Conservation (phyloP, 1,284 basidiomycete genomes). For the Mycocalia duriaeana region DNA sequence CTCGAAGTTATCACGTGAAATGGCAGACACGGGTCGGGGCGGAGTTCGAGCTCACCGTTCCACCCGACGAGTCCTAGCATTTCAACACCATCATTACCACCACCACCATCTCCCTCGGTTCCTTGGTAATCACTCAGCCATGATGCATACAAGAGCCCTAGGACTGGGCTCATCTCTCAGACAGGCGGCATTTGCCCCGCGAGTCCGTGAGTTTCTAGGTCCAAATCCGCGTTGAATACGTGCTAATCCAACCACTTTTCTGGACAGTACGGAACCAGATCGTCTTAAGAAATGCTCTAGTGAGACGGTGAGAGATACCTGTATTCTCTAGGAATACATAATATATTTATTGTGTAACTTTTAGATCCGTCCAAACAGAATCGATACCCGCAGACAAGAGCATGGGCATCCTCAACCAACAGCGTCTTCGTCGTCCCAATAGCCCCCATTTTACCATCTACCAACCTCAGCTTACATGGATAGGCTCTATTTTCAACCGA, state of each 20-base stretch:
- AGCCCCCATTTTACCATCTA: conserved; percentile 96
- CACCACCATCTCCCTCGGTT: too few species aligned
- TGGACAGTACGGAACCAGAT: conserved; percentile 39
- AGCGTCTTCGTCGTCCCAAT: conserved; percentile 80
- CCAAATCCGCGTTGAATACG: conserved; percentile 8
- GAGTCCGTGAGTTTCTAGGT: conserved; percentile 34
- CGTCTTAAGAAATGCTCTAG: conserved; percentile 35
- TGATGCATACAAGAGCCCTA: conserved; percentile 9
- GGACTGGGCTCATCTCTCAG: conserved; percentile 53
- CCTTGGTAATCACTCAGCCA: too few species aligned
- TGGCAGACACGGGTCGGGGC: too few species aligned
- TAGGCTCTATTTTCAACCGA: conserved; percentile 83
- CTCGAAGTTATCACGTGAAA: too few species aligned
- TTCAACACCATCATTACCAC: too few species aligned
- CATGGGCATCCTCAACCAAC: conserved; percentile 75
- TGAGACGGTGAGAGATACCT: conserved; percentile 39
- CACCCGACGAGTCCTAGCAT: too few species aligned
- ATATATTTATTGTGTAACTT: conserved; percentile 3
- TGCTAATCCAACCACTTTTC: neutral
- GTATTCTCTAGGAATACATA: neutral
- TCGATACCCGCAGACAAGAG: conserved; percentile 57
- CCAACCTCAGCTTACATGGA: conserved; percentile 91
- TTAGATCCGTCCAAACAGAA: conserved; percentile 61
- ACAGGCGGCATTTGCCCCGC: conserved; percentile 43
- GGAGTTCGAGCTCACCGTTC: too few species aligned